Percentiles rank a stretch among this genome's conserved stretches.
phyloP scores from a whole-genome alignment of 2,329 filamentous ascomycete genomes.

The Capronia americana region DNA sequence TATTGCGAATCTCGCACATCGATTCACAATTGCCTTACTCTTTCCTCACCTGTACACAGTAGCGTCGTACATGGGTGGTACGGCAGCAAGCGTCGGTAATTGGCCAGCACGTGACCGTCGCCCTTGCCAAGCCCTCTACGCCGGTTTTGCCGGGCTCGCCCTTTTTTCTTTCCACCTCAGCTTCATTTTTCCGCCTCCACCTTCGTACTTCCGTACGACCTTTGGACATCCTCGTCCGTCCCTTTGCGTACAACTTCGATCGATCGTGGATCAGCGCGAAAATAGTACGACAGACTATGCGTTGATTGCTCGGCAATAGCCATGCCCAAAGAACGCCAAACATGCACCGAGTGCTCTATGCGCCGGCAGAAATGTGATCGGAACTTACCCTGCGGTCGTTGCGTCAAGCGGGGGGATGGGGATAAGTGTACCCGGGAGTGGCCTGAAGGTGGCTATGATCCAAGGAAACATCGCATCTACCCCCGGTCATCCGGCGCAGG shows the following conservation, averaged over 20 bases:
- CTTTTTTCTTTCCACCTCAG: slow-evolving; percentile 19
- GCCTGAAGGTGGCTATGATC: slow-evolving; percentile 39
- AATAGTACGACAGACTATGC: slow-evolving; percentile 26
- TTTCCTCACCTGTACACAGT: neutral
- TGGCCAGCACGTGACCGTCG: neutral
- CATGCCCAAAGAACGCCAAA: slow-evolving; percentile 39
- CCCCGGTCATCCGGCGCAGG: slow-evolving; percentile 30
- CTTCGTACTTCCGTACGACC: slow-evolving; percentile 24
- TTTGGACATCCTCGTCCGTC: slow-evolving; percentile 9
- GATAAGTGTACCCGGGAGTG: slow-evolving; percentile 46
- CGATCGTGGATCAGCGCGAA: slow-evolving; percentile 3
- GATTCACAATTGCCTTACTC: neutral
- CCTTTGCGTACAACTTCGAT: slow-evolving; percentile 24
- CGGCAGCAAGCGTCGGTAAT: too few relatives aligned
- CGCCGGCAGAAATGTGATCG: slow-evolving; percentile 47
- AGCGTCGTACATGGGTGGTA: neutral
- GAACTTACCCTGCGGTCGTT: slow-evolving; percentile 50
- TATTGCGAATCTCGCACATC: neutral
- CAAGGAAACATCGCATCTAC: slow-evolving; percentile 38
- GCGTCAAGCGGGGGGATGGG: slow-evolving; percentile 47
- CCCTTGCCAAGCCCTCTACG: slow-evolving; percentile 6
- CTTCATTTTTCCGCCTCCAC: slow-evolving; percentile 18
- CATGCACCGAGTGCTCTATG: slow-evolving; percentile 41
- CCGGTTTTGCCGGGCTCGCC: slow-evolving; percentile 1
- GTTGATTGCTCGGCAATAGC: neutral